Conservation (phyloP, 148 eudicot genomes). For the Chenopodium berlandieri region DNA sequence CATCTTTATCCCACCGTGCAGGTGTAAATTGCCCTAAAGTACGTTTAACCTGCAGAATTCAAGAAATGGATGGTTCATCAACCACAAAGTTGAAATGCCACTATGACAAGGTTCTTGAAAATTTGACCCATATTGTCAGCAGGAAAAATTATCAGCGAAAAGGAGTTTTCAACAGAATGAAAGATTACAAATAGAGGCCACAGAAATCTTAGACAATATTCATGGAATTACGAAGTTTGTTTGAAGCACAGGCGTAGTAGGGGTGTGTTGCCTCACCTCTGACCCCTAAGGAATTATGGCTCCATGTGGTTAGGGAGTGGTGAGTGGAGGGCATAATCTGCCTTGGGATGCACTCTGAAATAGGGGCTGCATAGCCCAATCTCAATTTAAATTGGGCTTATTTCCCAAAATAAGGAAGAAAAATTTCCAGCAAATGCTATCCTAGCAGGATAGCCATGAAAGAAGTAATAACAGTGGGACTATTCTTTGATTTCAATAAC, state of each 20-base stretch:
- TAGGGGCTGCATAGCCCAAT: background rate
- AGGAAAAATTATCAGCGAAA: background rate
- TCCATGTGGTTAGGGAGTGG: background rate
- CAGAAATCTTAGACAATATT: background rate
- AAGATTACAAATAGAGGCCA: background rate
- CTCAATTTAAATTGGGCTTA: background rate
- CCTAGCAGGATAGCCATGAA: too few species aligned
- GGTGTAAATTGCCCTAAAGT: constrained; percentile 95
- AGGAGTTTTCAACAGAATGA: background rate
- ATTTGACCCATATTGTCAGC: background rate
- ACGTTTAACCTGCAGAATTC: constrained; percentile 63
- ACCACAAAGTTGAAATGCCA: background rate
- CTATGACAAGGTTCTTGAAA: background rate
- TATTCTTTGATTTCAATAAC: background rate
- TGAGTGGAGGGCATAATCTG: background rate
- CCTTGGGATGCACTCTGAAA: background rate
- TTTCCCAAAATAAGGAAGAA: background rate
- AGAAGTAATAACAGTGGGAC: background rate
- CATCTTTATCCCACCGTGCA: constrained; percentile 98
- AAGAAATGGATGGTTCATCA: constrained; percentile 14
- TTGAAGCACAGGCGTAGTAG: background rate
- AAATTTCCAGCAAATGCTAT: background rate
- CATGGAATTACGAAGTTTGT: background rate
- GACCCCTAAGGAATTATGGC: background rate
- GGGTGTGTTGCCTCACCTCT: background rate